phyloP scores from a whole-genome alignment of 2,329 filamentous ascomycete genomes.

The Elsinoe ampelina region DNA sequence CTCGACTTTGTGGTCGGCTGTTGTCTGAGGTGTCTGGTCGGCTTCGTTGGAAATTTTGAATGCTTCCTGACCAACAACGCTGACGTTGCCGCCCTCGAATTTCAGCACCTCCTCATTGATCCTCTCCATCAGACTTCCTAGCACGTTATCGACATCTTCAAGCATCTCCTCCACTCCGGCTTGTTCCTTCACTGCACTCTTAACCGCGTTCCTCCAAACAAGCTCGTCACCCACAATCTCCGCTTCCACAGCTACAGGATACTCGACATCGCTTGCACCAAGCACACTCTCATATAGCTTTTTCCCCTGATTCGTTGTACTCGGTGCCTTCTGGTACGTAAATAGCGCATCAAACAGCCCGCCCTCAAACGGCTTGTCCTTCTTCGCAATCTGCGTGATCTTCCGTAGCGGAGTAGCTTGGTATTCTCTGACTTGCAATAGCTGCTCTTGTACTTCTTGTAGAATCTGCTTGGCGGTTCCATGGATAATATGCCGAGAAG shows the following conservation, averaged over 20 bases:
- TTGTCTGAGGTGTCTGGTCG: conserved; percentile 10
- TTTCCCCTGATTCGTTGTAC: conserved; percentile 21
- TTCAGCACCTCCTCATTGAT: conserved; percentile 45
- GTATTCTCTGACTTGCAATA: conserved; percentile 56
- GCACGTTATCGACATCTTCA: conserved; percentile 47
- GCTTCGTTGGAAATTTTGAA: conserved; percentile 25
- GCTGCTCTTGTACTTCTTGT: conserved; percentile 61
- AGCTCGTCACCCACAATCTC: conserved; percentile 51
- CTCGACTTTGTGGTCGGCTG: conserved; percentile 7
- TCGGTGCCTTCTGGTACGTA: conserved; percentile 51
- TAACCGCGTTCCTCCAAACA: conserved; percentile 64
- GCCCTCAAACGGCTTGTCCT: conserved; percentile 34
- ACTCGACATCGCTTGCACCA: conserved; percentile 63
- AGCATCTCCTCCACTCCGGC: conserved; percentile 45
- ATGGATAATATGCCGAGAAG: conserved; percentile 63
- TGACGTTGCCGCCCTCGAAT: conserved; percentile 45
- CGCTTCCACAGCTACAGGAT: conserved; percentile 73
- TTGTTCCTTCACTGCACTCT: conserved; percentile 44
- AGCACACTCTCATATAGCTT: conserved; percentile 53
- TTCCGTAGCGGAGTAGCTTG: conserved; percentile 71
- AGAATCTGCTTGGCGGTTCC: conserved; percentile 57
- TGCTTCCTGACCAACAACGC: conserved; percentile 54
- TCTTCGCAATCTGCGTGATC: conserved; percentile 47
- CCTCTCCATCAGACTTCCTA: conserved; percentile 47
- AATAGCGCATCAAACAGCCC: conserved; percentile 56